phyloP scores from a whole-genome alignment of 306 rosid genomes.

The Vigna reflexopilosa region DNA sequence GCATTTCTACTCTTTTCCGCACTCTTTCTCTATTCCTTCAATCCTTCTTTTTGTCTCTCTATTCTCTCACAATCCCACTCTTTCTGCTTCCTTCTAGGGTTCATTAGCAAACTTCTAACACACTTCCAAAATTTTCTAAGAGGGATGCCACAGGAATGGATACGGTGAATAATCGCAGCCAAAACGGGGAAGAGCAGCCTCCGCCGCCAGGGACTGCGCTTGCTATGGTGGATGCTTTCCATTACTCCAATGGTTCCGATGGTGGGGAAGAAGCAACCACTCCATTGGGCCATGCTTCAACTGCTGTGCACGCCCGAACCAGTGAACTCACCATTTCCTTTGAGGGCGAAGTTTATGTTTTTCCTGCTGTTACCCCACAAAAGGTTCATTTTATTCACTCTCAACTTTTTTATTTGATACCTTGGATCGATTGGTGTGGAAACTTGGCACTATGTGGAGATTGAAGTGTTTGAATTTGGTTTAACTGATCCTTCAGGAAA shows the following conservation, averaged over 20 bases:
- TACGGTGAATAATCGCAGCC: conserved; percentile 40
- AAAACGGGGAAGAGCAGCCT: conserved; percentile 4
- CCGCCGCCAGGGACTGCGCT: conserved; percentile 22
- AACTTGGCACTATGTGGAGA: not conserved
- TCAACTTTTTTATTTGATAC: not conserved
- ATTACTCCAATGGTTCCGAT: conserved; percentile 43
- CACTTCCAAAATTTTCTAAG: not conserved
- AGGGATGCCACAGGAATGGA: conserved; percentile 58
- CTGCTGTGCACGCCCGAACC: conserved; percentile 46
- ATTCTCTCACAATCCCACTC: not conserved
- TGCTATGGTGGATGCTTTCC: conserved; percentile 44
- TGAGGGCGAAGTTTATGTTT: conserved; percentile 79
- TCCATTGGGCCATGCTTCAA: not conserved
- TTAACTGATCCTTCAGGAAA: not conserved
- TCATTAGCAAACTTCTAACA: not conserved
- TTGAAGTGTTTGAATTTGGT: not conserved
- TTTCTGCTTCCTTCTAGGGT: conserved; percentile 35
- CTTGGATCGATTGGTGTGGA: not conserved
- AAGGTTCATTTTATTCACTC: conserved; percentile 51
- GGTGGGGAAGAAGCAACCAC: conserved; percentile 40
- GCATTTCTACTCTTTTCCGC: not conserved
- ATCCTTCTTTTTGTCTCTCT: not conserved
- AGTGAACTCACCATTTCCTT: conserved; percentile 79
- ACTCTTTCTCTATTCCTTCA: not conserved
- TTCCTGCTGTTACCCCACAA: conserved; percentile 72